Evolutionary conservation across 2,329 filamentous ascomycete genomes (phyloP), one percentile per base, ranked within the genome.

Genomic region (Talaromyces sp.): DNA sequence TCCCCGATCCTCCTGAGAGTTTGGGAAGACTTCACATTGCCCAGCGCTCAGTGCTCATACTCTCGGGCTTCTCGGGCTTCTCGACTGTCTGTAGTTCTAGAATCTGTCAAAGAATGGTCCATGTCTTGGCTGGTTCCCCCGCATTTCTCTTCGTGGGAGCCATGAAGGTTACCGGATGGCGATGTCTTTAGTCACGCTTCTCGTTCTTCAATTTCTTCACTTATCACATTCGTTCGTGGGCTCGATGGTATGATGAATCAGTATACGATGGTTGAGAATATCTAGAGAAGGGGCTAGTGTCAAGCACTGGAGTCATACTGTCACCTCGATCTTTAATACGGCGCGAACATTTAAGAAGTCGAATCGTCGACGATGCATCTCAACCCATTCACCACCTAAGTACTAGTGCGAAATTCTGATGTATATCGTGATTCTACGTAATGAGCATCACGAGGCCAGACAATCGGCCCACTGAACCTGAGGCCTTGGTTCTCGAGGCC

Each of bases 401-500:
- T 22, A 22, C 33, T 3, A 39, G 31, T 9, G 31, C 17, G 50
- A 19, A 11, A 15, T 56, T 2, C 1, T 31, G 50, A 39, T 1
- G 1, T 15, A 25, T 39, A 17, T 27, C 35, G 47, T 47, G 41
- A 31, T 15, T 22, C 17, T 43, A 43, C 27, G 50, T 19, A 8
- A 61, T 61, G 59, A 39, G 43, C 19, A 11, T 7, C 45, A 17
- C 35, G 13, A 31, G 13, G 10, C 45, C 31, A 35, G 13, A 31
- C 25, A 33, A 31, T 31, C 37, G 62, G 39, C 72, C 72, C 33
- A 70, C 65, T 6, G 68, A 73, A 35, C 70, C 72, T 6, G 74
- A 79, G 62, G 74, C 72, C 10, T 68, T 79, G 47, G 74, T 79
- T 19, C 72, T 83, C 5, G 81, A 83, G 69, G 78, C 79, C 64